Evolutionary conservation across 345 rosid species (phyloP).

Genomic region (Jatropha curcas): DNA sequence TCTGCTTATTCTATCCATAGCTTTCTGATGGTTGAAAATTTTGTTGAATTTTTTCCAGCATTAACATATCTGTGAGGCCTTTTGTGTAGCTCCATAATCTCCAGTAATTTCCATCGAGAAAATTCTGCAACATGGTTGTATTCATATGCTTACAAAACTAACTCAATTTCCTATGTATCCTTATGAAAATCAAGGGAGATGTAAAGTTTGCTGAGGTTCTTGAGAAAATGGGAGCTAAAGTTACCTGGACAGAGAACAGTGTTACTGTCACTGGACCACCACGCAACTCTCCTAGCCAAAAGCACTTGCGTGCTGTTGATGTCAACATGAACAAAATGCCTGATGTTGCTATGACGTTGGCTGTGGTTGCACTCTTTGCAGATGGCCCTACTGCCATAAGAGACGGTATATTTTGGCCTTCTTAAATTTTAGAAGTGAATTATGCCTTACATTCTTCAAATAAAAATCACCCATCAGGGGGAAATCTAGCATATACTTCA

Average conservation of each 20-base stretch:
- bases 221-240: slow-evolving; percentile 96
- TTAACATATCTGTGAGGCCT: neutral
- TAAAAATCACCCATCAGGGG: neutral
- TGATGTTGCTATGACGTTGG: slow-evolving; percentile 97
- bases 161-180: neutral
- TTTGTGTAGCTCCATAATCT: slow-evolving; percentile 6
- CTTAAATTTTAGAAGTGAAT: neutral
- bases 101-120: neutral
- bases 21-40: slow-evolving; percentile 1
- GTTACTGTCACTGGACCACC: slow-evolving; percentile 93
- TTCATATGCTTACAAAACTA: neutral
- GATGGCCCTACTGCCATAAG: slow-evolving; percentile 95
- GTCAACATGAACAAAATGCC: slow-evolving; percentile 99
- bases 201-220: slow-evolving; percentile 93
- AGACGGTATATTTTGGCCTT: slow-evolving; percentile 61
- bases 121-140: neutral
- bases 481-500: neutral
- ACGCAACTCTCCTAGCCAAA: slow-evolving; percentile 64
- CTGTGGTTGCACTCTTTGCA: slow-evolving; percentile 90
- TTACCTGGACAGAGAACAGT: slow-evolving; percentile 85
- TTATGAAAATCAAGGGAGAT: slow-evolving; percentile 59
- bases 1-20: neutral
- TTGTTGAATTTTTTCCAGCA: slow-evolving; percentile 4
- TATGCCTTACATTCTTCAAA: neutral
- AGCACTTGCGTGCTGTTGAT: slow-evolving; percentile 71